phyloP scores from a whole-genome alignment of 768 basidiomycete genomes.

The Lactarius pseudohatsudake region DNA sequence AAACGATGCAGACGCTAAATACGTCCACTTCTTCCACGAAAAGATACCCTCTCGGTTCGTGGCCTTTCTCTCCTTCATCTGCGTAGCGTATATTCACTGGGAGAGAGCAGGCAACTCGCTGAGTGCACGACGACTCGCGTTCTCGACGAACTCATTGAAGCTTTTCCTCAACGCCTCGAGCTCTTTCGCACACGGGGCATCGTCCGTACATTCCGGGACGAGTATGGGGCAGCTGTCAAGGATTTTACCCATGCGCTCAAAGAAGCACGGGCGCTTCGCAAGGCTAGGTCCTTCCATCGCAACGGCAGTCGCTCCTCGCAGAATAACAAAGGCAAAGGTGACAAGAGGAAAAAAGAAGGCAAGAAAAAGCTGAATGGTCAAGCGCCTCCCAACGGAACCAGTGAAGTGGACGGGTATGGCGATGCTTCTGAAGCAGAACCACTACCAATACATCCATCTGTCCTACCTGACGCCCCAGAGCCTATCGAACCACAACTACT shows the following conservation, averaged over 20 bases:
- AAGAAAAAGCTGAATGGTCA: conserved; percentile 54
- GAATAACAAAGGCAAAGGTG: conserved; percentile 50
- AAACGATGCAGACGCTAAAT: conserved; percentile 73
- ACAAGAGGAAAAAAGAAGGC: conserved; percentile 49
- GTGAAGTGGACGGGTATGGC: conserved; percentile 43
- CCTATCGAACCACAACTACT: conserved; percentile 83
- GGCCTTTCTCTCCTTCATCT: conserved; percentile 8
- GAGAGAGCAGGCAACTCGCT: conserved; percentile 66
- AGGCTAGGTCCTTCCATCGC: conserved; percentile 57
- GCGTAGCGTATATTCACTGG: conserved; percentile 26
- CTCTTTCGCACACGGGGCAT: conserved; percentile 89
- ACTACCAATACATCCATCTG: conserved; percentile 64
- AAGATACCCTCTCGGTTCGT: conserved; percentile 88
- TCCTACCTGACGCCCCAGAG: conserved; percentile 75
- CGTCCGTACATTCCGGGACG: conserved; percentile 86
- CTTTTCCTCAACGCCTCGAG: conserved; percentile 74
- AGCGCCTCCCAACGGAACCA: conserved; percentile 67
- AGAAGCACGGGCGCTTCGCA: conserved; percentile 71
- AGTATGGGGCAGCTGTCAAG: conserved; percentile 68
- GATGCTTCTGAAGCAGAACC: conserved; percentile 54
- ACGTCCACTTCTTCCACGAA: conserved; percentile 93
- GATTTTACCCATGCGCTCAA: conserved; percentile 82
- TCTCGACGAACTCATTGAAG: conserved; percentile 74
- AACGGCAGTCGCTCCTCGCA: conserved; percentile 42
- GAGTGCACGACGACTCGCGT: conserved; percentile 79